These are phyloP conservation scores for Talaromyces rugulosus DNA, from an alignment of 2,329 filamentous ascomycete species.

Conservation along the genomic window DNA sequence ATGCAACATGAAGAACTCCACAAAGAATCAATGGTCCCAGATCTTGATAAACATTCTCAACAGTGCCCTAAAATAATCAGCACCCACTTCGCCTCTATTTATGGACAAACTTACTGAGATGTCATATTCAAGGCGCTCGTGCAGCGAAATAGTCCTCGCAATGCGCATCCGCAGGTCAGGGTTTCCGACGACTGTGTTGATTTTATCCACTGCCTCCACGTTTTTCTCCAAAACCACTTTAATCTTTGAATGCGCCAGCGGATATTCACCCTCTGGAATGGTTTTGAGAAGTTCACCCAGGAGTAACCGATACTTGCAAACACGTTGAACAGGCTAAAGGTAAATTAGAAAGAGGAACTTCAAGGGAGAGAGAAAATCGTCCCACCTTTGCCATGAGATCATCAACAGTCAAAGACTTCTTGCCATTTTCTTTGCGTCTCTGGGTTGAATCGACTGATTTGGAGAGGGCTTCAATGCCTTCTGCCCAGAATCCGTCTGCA, in stretches of 20 bases:
- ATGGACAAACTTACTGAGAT: slow-evolving; percentile 56
- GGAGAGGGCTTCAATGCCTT: slow-evolving; percentile 77
- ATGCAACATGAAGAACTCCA: slow-evolving; percentile 77
- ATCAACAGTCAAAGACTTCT: slow-evolving; percentile 73
- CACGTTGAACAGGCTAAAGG: slow-evolving; percentile 76
- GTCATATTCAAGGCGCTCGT: slow-evolving; percentile 73
- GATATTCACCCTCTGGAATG: slow-evolving; percentile 81
- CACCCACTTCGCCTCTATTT: neutral
- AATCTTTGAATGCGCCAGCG: slow-evolving; percentile 74
- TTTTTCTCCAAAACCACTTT: slow-evolving; percentile 68
- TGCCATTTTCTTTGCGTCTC: slow-evolving; percentile 57
- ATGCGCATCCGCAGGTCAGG: slow-evolving; percentile 64
- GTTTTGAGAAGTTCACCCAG: slow-evolving; percentile 78
- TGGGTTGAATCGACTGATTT: slow-evolving; percentile 69
- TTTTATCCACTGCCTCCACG: slow-evolving; percentile 69
- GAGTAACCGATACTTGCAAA: slow-evolving; percentile 86
- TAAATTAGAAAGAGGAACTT: neutral
- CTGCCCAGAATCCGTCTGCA: slow-evolving; percentile 75
- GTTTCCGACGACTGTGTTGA: slow-evolving; percentile 82
- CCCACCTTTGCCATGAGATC: slow-evolving; percentile 86
- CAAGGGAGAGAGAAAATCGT: neutral
- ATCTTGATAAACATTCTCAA: slow-evolving; percentile 63
- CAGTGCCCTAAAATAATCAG: slow-evolving; percentile 16
- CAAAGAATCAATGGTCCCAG: slow-evolving; percentile 79
- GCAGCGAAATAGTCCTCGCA: slow-evolving; percentile 78